A percentile compares a stretch with the other conserved stretches of the same genome.
Conservation (phyloP, 129 eudicot species). For the Centella asiatica region DNA sequence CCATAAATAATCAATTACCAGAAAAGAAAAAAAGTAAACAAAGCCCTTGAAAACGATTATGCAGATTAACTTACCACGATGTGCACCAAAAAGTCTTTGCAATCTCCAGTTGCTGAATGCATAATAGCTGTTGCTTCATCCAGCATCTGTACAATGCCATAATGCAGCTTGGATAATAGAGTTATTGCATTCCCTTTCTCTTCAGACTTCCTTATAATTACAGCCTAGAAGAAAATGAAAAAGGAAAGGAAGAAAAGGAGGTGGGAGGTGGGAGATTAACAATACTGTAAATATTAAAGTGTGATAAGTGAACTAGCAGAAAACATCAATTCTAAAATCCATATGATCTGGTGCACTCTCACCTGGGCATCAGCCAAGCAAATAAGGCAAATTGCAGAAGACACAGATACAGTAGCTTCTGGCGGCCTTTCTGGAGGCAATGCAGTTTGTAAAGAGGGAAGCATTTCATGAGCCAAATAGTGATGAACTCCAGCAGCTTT, state of each 20-base stretch:
- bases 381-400: constrained; percentile 48
- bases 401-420: constrained; percentile 36
- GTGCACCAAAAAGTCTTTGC: constrained; percentile 49
- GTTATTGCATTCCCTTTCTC: constrained; percentile 39
- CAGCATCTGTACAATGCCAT: constrained; percentile 50
- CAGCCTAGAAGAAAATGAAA: too few species aligned
- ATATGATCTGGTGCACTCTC: constrained; percentile 5
- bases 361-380: constrained; percentile 97
- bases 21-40: neutral
- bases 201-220: constrained; percentile 60
- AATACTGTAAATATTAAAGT: too few species aligned
- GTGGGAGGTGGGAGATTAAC: too few species aligned
- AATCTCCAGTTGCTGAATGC: constrained; percentile 27
- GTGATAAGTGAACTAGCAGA: neutral
- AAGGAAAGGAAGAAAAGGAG: too few species aligned
- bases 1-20: neutral
- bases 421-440: constrained; percentile 52
- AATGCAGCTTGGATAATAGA: constrained; percentile 61
- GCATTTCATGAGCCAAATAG: constrained; percentile 45
- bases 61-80: constrained; percentile 34
- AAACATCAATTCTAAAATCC: neutral
- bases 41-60: neutral
- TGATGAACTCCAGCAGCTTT: constrained; percentile 76
- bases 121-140: constrained; percentile 38
- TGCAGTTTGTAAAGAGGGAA: constrained; percentile 29